A percentile compares a stretch with the other conserved stretches of the same genome.
phyloP scores from a whole-genome alignment of 2,329 filamentous ascomycete species.

The Penicillium sp. region DNA sequence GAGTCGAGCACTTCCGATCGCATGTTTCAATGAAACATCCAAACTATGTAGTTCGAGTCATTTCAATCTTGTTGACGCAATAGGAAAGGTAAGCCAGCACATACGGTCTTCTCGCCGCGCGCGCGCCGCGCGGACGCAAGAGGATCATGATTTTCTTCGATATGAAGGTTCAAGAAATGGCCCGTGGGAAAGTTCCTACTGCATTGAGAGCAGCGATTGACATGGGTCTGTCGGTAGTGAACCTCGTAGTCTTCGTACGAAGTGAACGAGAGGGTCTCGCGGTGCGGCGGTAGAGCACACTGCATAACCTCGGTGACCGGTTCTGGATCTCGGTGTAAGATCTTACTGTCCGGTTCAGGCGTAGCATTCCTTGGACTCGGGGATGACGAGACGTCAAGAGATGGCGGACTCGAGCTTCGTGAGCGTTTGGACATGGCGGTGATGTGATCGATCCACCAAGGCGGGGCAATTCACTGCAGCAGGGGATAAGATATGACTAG shows the following conservation, averaged over 20 bases:
- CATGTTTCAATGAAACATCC: constrained; percentile 88
- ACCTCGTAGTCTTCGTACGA: constrained; percentile 79
- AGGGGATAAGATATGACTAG: constrained; percentile 6
- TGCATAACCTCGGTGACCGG: constrained; percentile 58
- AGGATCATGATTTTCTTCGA: constrained; percentile 87
- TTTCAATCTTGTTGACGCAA: background rate
- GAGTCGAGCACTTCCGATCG: constrained; percentile 77
- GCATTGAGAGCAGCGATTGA: constrained; percentile 82
- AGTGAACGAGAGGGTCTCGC: constrained; percentile 65
- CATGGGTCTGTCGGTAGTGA: constrained; percentile 78
- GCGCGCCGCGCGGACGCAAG: constrained; percentile 69
- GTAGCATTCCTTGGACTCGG: constrained; percentile 18
- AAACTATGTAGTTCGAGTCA: constrained; percentile 54
- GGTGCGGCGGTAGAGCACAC: constrained; percentile 80
- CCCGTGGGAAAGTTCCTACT: constrained; percentile 82
- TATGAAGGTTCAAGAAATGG: constrained; percentile 77
- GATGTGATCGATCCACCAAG: constrained; percentile 23
- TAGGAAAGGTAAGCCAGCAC: background rate
- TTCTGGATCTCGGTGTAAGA: constrained; percentile 57
- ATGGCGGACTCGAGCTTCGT: constrained; percentile 49
- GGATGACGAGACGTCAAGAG: constrained; percentile 33
- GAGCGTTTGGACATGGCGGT: constrained; percentile 60
- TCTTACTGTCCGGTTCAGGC: constrained; percentile 47
- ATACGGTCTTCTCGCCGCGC: constrained; percentile 81
- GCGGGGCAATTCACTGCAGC: constrained; percentile 16